Conservation (phyloP, 441 rosid genomes). For the Theobroma grandiflorum region DNA sequence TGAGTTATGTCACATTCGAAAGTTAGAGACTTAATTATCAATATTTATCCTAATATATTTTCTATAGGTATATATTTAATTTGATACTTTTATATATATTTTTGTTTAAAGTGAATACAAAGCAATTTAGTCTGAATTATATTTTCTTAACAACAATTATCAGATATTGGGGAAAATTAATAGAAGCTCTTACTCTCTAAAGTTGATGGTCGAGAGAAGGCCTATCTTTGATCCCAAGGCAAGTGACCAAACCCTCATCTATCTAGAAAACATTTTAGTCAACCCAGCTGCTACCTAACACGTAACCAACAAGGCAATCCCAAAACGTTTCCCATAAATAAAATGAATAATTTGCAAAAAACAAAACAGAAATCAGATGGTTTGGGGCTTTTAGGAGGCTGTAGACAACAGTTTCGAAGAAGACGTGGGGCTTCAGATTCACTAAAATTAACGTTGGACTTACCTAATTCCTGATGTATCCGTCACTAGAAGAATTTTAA, state of each 20-base stretch:
- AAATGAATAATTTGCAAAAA: background rate
- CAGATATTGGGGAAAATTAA: background rate
- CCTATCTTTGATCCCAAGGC: constrained; percentile 19
- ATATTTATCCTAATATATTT: no score
- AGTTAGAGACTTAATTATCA: no score
- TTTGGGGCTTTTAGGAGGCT: background rate
- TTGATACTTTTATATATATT: no score
- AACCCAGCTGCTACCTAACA: background rate
- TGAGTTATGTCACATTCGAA: no score
- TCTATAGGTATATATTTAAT: no score
- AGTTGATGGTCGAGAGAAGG: background rate
- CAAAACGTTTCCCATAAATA: background rate
- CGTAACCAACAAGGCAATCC: background rate
- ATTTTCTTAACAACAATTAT: no score
- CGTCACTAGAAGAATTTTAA: background rate
- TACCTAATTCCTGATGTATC: constrained; percentile 4
- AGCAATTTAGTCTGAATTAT: no score
- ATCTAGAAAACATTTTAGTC: constrained; percentile 23
- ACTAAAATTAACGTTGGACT: background rate
- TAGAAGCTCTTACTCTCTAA: no score
- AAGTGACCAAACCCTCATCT: constrained; percentile 26
- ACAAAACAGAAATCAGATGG: background rate
- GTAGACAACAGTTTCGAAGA: background rate
- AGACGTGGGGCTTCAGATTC: background rate
- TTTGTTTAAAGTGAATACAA: no score